A percentile compares a stretch with the other conserved stretches of the same genome.
Conservation (phyloP, 148 eudicot species). For the Fallopia convolvulus region DNA sequence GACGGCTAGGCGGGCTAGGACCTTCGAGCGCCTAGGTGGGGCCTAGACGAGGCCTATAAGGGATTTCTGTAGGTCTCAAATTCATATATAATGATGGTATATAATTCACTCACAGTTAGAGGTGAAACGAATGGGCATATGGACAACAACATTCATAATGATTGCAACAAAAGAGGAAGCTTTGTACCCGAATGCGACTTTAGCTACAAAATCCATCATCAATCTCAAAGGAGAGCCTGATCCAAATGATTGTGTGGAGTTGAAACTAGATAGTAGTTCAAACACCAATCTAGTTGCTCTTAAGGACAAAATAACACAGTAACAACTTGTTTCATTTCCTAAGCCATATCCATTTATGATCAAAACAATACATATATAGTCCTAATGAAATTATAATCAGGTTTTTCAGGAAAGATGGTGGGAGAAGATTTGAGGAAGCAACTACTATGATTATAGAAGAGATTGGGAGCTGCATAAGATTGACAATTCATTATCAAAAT, state of each 20-base stretch:
- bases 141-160: neutral
- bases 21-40: no score
- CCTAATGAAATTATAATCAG: neutral
- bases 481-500: neutral
- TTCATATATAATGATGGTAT: neutral
- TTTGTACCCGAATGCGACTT: neutral
- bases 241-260: neutral
- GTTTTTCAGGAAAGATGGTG: neutral
- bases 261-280: neutral
- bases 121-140: conserved; percentile 4
- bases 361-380: neutral
- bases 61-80: no score
- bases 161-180: conserved; percentile 1
- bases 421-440: neutral
- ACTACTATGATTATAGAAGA: neutral
- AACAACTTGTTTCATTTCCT: neutral
- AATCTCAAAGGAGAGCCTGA: conserved; percentile 1
- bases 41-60: no score
- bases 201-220: neutral
- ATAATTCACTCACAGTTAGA: neutral
- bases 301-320: neutral
- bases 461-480: neutral
- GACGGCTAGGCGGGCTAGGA: no score
- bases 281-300: neutral
- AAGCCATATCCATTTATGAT: neutral